Base-by-base conservation (phyloP, 1,284 basidiomycete genomes). In the Melampsora larici-populina region DNA sequence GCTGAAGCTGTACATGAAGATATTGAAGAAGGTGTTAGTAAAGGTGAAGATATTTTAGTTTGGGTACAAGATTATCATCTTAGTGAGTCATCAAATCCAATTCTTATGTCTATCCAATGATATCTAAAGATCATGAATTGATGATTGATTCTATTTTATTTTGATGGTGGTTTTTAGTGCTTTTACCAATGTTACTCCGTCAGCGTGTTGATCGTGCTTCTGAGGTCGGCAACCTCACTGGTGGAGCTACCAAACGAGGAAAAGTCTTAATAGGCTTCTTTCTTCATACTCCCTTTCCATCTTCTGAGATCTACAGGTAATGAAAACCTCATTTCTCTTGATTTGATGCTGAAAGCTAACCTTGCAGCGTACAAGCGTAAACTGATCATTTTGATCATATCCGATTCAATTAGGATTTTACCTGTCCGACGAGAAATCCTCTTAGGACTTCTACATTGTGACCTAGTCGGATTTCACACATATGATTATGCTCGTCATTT, bases 401-500 rank as follows among this genome's bases (percentile, higher is more conserved):
- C 26, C 60, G n/a, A 24, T n/a, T 31, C 31, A 29, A 63, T 2
- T 81, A 95, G 94, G 78, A 96, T 98, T 82, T 87, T 99, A 15
- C 97, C 96, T 1, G 96, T 99, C 43, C 91, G 96, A 71, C 89
- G 94, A 78, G 96, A 99, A 85, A 99, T 99, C 81, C 87, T 99
- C 21, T 89, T 98, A 29, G 97, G 96, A 63, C 89, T 98, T 55
- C 87, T 99, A 18, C 94, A 96, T 84, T 97, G 93, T 83, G 97
- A 99, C 83, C 88, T 99, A 79, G 93, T 97, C 81, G 94, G 94
- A 68, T 99, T 99, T 89, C 96, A 99, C 86, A 99, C 97, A 1
- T 99, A 97, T 85, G 97, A 99, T 85, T 99, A 99, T 83, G 96
- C 96, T 0, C 93, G 97, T 33, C 96, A 99, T 85, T 99, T 99